Conservation (phyloP, 208 protist species). For the Leishmania turanica region DNA sequence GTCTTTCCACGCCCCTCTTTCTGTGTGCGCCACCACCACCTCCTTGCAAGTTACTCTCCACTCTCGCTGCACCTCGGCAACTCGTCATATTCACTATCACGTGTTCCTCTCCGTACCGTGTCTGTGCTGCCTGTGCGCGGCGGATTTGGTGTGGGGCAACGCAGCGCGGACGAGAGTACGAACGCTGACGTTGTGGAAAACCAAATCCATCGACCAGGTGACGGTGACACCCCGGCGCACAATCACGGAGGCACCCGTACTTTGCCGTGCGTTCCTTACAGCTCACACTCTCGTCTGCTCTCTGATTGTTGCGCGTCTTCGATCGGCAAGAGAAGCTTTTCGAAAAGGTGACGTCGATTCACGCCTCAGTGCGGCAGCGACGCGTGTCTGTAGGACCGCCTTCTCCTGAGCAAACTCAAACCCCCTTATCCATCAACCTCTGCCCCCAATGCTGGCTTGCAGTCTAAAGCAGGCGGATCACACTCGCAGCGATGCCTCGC, state of each 20-base stretch:
- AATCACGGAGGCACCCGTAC: background rate
- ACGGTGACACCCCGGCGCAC: background rate
- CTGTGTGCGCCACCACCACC: background rate
- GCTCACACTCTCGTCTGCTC: background rate
- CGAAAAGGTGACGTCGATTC: background rate
- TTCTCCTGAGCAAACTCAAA: background rate
- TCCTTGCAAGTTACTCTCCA: background rate
- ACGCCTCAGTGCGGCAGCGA: background rate
- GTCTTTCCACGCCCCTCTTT: background rate
- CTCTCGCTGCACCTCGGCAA: background rate
- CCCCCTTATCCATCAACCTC: background rate
- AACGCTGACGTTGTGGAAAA: background rate
- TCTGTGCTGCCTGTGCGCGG: background rate
- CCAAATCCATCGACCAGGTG: background rate
- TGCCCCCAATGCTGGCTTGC: constrained; percentile 9
- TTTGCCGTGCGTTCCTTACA: background rate
- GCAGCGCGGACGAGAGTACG: background rate
- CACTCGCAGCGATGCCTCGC: constrained; percentile 4
- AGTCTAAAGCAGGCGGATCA: background rate
- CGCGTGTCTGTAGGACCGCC: background rate
- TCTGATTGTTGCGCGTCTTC: background rate
- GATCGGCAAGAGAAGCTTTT: background rate
- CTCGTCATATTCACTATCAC: background rate
- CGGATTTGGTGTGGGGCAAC: background rate
- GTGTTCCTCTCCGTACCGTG: background rate